phyloP scores from a whole-genome alignment of 768 basidiomycete species.

The Termitomyces sp. region DNA sequence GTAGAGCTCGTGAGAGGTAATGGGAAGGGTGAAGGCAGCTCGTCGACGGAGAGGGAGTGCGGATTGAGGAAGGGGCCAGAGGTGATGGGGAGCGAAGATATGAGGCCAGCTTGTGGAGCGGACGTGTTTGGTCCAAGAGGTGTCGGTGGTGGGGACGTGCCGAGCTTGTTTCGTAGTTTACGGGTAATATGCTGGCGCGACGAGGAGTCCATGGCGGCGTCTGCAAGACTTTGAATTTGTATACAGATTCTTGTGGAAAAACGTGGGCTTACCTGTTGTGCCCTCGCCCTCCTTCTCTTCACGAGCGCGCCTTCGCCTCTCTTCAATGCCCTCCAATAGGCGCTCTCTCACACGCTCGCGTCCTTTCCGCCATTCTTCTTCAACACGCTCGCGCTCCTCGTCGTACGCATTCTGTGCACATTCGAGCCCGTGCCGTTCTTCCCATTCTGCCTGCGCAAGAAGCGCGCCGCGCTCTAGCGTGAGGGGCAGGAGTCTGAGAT shows the following conservation, averaged over 20 bases:
- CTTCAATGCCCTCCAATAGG: conserved; percentile 80
- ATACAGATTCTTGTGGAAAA: conserved; percentile 3
- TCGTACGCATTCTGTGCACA: conserved; percentile 66
- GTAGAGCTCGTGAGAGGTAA: conserved; percentile 57
- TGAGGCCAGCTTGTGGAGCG: conserved; percentile 27
- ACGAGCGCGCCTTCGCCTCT: conserved; percentile 68
- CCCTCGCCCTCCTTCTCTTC: conserved; percentile 91
- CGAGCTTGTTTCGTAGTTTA: conserved; percentile 77
- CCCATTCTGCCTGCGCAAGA: conserved; percentile 57
- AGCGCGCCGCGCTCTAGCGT: conserved; percentile 74
- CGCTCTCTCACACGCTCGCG: conserved; percentile 72
- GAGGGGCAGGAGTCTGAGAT: conserved; percentile 65
- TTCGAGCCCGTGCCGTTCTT: conserved; percentile 66
- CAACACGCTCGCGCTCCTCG: conserved; percentile 74
- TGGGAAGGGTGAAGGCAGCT: conserved; percentile 82
- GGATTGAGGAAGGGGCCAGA: conserved; percentile 72
- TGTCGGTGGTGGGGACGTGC: conserved; percentile 75
- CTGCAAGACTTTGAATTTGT: conserved; percentile 27
- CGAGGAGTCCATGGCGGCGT: conserved; percentile 70
- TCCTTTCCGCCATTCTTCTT: conserved; percentile 78
- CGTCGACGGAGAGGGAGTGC: conserved; percentile 81
- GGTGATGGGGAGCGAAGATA: conserved; percentile 53
- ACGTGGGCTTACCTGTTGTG: conserved; percentile 54
- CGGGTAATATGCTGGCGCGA: conserved; percentile 78
- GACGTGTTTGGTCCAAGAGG: conserved; percentile 41